A percentile compares a stretch with the other conserved stretches of the same genome.
These are phyloP conservation scores for Candida nitratophila DNA, from an alignment of 805 yeast genomes.

Conservation along the genomic window DNA sequence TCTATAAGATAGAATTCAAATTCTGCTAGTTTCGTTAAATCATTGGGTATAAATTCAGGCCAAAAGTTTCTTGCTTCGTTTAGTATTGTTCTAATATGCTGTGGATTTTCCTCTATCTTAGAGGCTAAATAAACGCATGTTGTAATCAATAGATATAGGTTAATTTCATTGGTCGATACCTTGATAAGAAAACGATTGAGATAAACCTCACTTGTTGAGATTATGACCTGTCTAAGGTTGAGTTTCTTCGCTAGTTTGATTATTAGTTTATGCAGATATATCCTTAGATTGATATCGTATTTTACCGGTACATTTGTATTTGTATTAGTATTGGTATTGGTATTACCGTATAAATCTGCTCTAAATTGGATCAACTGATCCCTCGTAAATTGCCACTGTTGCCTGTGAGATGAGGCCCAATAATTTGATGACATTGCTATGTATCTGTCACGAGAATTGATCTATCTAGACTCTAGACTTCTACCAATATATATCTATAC, in stretches of 20 bases:
- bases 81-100: slow-evolving; percentile 77
- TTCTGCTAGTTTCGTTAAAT: slow-evolving; percentile 86
- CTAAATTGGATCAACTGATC: slow-evolving; percentile 35
- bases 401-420: slow-evolving; percentile 80
- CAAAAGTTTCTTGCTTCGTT: slow-evolving; percentile 83
- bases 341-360: background rate
- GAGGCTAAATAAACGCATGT: slow-evolving; percentile 86
- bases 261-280: slow-evolving; percentile 70
- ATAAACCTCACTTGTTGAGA: slow-evolving; percentile 86
- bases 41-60: slow-evolving; percentile 94
- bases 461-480: no score
- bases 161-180: slow-evolving; percentile 73
- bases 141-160: slow-evolving; percentile 72
- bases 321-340: slow-evolving; percentile 18
- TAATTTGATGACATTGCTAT: slow-evolving; percentile 68
- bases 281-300: slow-evolving; percentile 58
- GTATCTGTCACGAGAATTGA: no score
- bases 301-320: slow-evolving; percentile 10
- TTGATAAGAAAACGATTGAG: slow-evolving; percentile 68
- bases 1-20: slow-evolving; percentile 91
- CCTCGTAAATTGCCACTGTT: slow-evolving; percentile 73
- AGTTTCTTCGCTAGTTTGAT: slow-evolving; percentile 74
- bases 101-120: slow-evolving; percentile 93
- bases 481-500: background rate
- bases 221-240: slow-evolving; percentile 70